Conservation (phyloP, 2,329 filamentous ascomycete species). For the Talaromyces funiculosus region DNA sequence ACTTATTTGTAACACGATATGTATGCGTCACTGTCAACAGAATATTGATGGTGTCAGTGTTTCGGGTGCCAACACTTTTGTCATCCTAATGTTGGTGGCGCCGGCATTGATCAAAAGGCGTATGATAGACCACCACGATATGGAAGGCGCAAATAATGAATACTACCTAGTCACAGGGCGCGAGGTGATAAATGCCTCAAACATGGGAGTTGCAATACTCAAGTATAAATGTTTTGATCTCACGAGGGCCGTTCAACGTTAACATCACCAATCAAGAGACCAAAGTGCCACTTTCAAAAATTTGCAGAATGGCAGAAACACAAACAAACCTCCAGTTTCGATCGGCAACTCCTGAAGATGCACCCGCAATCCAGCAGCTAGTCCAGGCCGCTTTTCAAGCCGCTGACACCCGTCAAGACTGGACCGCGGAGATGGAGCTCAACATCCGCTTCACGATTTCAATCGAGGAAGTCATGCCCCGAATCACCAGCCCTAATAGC, state of each 20-base stretch:
- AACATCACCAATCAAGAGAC: background rate
- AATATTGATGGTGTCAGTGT: too few species aligned
- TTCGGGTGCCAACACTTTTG: too few species aligned
- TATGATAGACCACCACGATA: background rate
- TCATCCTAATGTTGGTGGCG: too few species aligned
- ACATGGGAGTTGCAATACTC: background rate
- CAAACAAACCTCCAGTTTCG: conserved; percentile 30
- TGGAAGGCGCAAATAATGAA: background rate
- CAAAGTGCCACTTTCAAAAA: background rate
- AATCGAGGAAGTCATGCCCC: conserved; percentile 20
- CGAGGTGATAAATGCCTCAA: background rate
- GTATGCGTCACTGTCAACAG: too few species aligned
- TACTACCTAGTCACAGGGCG: background rate
- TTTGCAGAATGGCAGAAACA: conserved; percentile 6
- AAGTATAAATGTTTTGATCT: background rate
- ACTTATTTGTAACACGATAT: too few species aligned
- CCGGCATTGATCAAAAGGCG: background rate
- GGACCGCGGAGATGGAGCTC: conserved; percentile 32
- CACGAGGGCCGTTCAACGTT: background rate
- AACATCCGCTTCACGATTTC: conserved; percentile 20
- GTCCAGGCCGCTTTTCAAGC: conserved; percentile 40
- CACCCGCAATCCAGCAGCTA: conserved; percentile 30
- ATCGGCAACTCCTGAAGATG: conserved; percentile 34
- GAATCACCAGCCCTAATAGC: conserved; percentile 25
- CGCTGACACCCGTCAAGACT: conserved; percentile 32